Percentiles rank a stretch among this genome's conserved stretches.
Evolutionary conservation across 169 alveolate genomes (phyloP).

Genomic region (Fabrea salina): DNA sequence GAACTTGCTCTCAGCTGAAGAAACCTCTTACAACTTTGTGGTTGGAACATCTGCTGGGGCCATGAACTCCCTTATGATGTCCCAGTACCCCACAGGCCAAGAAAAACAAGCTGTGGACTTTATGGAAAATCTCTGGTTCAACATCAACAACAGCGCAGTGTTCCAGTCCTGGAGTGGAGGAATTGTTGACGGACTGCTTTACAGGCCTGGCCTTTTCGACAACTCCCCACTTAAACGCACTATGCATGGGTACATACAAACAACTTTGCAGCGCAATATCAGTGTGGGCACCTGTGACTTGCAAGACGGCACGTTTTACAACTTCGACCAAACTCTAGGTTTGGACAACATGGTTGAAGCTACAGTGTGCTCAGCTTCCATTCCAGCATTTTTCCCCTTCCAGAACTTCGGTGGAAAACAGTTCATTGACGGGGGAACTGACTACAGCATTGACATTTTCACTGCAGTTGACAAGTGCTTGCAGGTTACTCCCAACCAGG

Average conservation of each 20-base stretch:
- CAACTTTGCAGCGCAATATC: background rate
- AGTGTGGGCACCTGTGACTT: background rate
- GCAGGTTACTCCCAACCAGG: background rate
- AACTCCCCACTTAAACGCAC: constrained; percentile 8
- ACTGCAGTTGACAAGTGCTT: background rate
- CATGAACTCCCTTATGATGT: constrained; percentile 37
- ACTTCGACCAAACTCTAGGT: background rate
- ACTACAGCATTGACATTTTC: background rate
- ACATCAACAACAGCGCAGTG: background rate
- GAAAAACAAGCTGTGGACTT: constrained; percentile 26
- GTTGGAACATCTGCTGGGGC: constrained; percentile 66
- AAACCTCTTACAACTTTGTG: constrained; percentile 48
- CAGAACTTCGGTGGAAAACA: background rate
- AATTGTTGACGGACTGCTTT: constrained; percentile 32
- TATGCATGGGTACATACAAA: background rate
- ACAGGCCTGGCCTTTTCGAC: constrained; percentile 33
- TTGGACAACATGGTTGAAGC: background rate
- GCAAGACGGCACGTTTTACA: background rate
- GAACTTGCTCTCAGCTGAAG: constrained; percentile 23
- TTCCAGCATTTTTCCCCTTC: background rate
- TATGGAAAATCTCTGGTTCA: constrained; percentile 27
- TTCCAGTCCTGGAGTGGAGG: constrained; percentile 38
- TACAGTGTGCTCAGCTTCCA: constrained; percentile 9
- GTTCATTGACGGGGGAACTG: constrained; percentile 28
- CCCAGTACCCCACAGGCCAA: constrained; percentile 34